Conservation (phyloP, 768 basidiomycete species). For the Lentinula aciculospora region DNA sequence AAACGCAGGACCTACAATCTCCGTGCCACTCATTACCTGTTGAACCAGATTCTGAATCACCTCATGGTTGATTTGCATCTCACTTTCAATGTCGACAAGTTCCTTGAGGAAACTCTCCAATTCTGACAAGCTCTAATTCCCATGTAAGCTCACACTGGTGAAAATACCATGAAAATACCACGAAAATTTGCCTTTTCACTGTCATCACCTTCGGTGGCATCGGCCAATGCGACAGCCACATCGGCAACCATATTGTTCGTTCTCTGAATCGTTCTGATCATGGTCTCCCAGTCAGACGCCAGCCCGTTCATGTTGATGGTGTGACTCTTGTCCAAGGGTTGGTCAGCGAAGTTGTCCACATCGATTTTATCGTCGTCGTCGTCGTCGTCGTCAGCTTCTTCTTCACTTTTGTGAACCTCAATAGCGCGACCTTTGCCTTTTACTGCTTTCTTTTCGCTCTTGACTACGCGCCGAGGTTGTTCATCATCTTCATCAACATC, state of each 20-base stretch:
- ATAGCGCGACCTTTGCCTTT: constrained; percentile 14
- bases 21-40: constrained; percentile 45
- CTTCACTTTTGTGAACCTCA: constrained; percentile 18
- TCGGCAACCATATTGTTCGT: constrained; percentile 42
- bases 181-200: constrained; percentile 38
- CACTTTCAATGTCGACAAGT: constrained; percentile 59
- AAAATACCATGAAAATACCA: not conserved
- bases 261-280: constrained; percentile 43
- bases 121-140: constrained; percentile 42
- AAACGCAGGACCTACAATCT: constrained; percentile 43
- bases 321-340: constrained; percentile 56
- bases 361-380: constrained; percentile 53
- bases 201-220: constrained; percentile 50
- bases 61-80: constrained; percentile 52
- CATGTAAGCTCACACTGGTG: no score
- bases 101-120: constrained; percentile 66
- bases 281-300: constrained; percentile 54
- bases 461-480: constrained; percentile 23
- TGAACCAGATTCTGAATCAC: constrained; percentile 54
- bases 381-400: constrained; percentile 42
- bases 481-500: constrained; percentile 46
- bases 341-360: constrained; percentile 55
- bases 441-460: constrained; percentile 23
- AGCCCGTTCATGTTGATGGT: constrained; percentile 50
- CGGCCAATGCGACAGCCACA: constrained; percentile 55